Evolutionary conservation across 345 rosid genomes (phyloP), one percentile per base, ranked within the genome.

Genomic region (Triadica sebifera): DNA sequence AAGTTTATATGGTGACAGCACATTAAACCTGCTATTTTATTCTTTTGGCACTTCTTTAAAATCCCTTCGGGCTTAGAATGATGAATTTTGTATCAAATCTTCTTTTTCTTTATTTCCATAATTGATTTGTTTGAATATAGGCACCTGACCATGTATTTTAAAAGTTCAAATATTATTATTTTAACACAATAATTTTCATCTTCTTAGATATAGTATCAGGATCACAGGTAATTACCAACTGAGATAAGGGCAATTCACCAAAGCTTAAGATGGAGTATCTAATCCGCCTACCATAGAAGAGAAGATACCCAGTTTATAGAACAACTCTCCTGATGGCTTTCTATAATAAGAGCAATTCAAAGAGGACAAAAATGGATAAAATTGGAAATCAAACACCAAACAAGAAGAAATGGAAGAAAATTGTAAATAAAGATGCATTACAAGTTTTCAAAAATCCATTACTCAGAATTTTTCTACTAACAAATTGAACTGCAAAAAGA

Each of bases 401-500:
- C 34, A 29, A 1, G 34, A 29, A 29, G 19, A 6, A 0, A 56
- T 34, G 34, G 12, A 57, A 71, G 51, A 13, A 29, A 46, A 60
- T 10, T 19, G 43, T 29, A 58, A 58, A 22, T 22, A 22, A 22
- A 6, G 50, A 66, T 34, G 25, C 63, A 79, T 16, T 63, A 70
- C 64, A 72, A 73, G 49, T 75, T 66, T 70, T 79, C 55, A 73
- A 78, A 58, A 79, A 73, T 81, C 77, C 86, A 83, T 77, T 78
- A 81, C 85, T 83, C 65, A 75, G 77, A 82, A 72, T 60, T 80
- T 34, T 81, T 75, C 78, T 70, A 74, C 81, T 57, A 82, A 79
- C 83, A 85, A 83, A 82, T 71, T 73, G 73, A 82, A 84, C 90
- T 86, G 86, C 91, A 89, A 89, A 87, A 89, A 89, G 86, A 84